Evolutionary conservation across 139 green algal species (phyloP).

Genomic region (Chlorella vulgaris): DNA sequence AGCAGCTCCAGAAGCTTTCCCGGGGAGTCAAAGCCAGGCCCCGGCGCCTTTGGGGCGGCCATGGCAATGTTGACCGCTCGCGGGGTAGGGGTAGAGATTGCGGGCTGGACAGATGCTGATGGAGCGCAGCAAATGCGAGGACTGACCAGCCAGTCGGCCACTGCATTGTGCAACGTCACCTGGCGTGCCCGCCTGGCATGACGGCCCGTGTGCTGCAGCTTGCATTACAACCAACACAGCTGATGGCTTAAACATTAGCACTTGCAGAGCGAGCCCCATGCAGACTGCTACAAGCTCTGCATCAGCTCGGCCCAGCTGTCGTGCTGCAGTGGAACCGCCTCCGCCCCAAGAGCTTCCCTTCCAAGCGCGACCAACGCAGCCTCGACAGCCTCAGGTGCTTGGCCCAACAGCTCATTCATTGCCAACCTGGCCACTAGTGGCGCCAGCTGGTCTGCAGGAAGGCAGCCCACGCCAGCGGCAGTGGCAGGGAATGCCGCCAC

Average conservation of each 20-base stretch:
- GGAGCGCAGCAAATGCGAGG: too few relatives aligned
- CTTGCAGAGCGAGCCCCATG: too few relatives aligned
- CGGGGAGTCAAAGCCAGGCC: background rate
- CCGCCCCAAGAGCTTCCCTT: background rate
- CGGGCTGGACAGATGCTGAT: too few relatives aligned
- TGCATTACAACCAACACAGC: too few relatives aligned
- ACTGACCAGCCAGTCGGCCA: too few relatives aligned
- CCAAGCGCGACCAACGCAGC: background rate
- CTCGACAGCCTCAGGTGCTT: background rate
- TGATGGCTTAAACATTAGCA: too few relatives aligned
- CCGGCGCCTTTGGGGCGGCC: background rate
- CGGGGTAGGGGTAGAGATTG: background rate
- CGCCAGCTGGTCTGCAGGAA: slow-evolving; percentile 25
- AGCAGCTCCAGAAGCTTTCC: background rate
- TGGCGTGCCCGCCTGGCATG: too few relatives aligned
- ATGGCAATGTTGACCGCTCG: background rate
- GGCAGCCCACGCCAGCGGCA: background rate
- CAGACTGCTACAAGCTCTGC: background rate
- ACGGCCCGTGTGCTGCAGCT: too few relatives aligned
- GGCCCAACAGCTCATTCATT: background rate
- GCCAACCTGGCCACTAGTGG: slow-evolving; percentile 14
- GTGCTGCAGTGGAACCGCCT: background rate
- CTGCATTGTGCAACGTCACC: too few relatives aligned
- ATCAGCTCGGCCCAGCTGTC: slow-evolving; percentile 11
- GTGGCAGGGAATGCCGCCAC: slow-evolving; percentile 6